Evolutionary conservation across 352 stramenopile species (phyloP).

Genomic region (Halophytophthora batemanensis): DNA sequence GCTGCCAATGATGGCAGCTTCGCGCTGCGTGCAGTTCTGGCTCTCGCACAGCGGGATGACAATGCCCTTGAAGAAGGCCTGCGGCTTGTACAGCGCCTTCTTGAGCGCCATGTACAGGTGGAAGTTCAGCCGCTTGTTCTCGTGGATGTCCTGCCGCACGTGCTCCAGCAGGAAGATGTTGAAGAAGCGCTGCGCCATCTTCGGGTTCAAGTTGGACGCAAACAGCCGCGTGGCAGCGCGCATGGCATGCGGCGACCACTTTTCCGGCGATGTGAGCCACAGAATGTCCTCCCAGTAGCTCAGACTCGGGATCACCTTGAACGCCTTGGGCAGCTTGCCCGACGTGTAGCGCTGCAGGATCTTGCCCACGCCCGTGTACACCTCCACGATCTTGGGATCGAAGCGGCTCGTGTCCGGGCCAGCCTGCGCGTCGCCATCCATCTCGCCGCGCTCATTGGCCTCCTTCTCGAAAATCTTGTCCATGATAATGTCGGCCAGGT

Average conservation of each 20-base stretch:
- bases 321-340: constrained; percentile 99
- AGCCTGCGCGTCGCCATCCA: constrained; percentile 55
- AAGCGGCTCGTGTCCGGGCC: constrained; percentile 58
- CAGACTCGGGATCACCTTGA: constrained; percentile 99
- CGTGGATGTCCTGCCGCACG: constrained; percentile 95
- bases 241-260: constrained; percentile 98
- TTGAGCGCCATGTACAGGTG: constrained; percentile 99
- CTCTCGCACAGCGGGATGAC: constrained; percentile 96
- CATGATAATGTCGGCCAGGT: constrained; percentile 99
- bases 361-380: constrained; percentile 98
- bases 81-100: constrained; percentile 99
- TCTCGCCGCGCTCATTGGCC: constrained; percentile 75
- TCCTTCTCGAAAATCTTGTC: constrained; percentile 99
- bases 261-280: constrained; percentile 96
- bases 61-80: constrained; percentile 99
- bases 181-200: constrained; percentile 99
- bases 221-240: constrained; percentile 97
- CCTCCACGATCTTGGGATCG: constrained; percentile 96
- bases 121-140: constrained; percentile 99
- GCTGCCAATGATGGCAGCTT: constrained; percentile 97
- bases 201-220: constrained; percentile 98
- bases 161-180: constrained; percentile 97
- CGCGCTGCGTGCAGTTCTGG: constrained; percentile 94
- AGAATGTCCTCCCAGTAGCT: constrained; percentile 99
- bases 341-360: constrained; percentile 96